Evolutionary conservation across 768 basidiomycete genomes (phyloP), one percentile per base, ranked within the genome.

Genomic region (Lactifluus echinatus): DNA sequence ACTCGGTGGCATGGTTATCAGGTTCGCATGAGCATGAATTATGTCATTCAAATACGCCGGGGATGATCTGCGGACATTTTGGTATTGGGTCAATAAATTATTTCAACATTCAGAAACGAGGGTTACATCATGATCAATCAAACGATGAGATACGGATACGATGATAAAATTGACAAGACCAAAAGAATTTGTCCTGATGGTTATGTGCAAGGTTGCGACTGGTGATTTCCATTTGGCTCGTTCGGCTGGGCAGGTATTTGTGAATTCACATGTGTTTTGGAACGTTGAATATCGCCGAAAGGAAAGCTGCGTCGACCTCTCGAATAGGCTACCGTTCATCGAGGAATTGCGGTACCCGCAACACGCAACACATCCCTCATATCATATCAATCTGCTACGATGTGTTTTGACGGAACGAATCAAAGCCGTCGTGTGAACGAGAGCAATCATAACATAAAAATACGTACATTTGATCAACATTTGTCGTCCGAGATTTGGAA

Each of bases 1-100:
- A 50, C 36, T 37, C 31, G 29, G 58, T 45, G 48, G 42, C 39
- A 59, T 50, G 46, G 57, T 36, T 39, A 50, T 50, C 40, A 31
- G 19, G n/a, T 54, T 34, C 14, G 14, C 26, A 48, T 43, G 31
- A 14, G 21, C 45, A 48, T 43, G 51, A 34, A 15, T 36, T 53
- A n/a, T 43, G 23, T 47, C 50, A 47, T 42, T 34, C n/a, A 40
- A 21, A 43, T 24, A 26, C 33, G 14, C 37, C n/a, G 14, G 23
- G 37, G 14, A 40, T 33, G 44, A 8, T 17, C 29, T 24, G 36
- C 28, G 23, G 15, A 19, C 14, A 21, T 21, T n/a, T 39, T 40
- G 7, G 4, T 28, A 28, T 10, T 12, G 21, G 10, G 21, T 12
- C 21, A 42, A 23, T 23, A 42, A 28, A 21, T 40, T 1, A 19